Base-by-base conservation (phyloP, 345 rosid genomes). In the Eucalyptus sp. region DNA sequence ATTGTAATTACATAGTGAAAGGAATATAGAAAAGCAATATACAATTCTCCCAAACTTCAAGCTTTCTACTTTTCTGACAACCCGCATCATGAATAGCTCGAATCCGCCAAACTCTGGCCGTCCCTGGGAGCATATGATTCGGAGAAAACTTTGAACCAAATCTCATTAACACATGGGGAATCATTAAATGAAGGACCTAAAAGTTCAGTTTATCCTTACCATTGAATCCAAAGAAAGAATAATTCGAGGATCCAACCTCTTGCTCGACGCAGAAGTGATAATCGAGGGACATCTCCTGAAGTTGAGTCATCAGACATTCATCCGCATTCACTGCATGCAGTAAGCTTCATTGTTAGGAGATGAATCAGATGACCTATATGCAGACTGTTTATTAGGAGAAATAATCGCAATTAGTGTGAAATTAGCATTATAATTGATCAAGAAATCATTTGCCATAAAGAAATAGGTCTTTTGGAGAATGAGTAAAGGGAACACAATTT, bases 211-310 rank as follows among this genome's bases (percentile, higher is more conserved):
- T 44, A 51, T 64, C 37, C 81, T 85, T 90, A 95, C 93, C 96
- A 68, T 93, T 92, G 93, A 95, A 94, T 9, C 94, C 93, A 41
- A 95, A 91, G 91, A 95, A 94, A 60, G 94, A 92, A 89, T 91
- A 91, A n/a, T 94, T 92, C 29, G 94, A 90, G 62, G 95, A 93
- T 56, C 95, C 96, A 46, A 91, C 94, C 91, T 95, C 95, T 85
- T 94, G 94, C 93, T 94, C 94, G 20, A 92, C 91, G 62, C 83
- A 90, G 90, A 94, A 94, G 89, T 93, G 94, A 89, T 94, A 94
- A 87, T 93, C 91, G 22, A 92, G 91, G 54, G 96, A 94, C 95
- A 94, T 94, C 90, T 94, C 96, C 88, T 94, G 96, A 51, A 94
- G 89, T 50, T 93, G 90, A 10, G 94, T 93, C 96, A 93, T 89